Evolutionary conservation across 2,329 filamentous ascomycete genomes (phyloP).

Genomic region (Emergomyces pasteurianus): DNA sequence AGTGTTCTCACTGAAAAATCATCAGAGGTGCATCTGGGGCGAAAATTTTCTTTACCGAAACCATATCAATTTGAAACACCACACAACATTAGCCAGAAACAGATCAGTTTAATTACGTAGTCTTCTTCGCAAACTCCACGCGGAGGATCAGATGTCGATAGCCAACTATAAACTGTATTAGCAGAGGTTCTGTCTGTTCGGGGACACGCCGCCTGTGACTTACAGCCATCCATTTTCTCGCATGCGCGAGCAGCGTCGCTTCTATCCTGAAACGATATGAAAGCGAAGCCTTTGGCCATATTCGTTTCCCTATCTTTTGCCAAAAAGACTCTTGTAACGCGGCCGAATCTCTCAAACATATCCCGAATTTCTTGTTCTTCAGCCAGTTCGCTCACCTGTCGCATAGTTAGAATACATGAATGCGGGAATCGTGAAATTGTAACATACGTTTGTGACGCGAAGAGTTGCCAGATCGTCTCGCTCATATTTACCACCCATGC

Average conservation of each 20-base stretch:
- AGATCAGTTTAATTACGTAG: slow-evolving; percentile 16
- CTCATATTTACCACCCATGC: slow-evolving; percentile 89
- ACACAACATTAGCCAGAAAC: slow-evolving; percentile 5
- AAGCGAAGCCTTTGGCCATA: slow-evolving; percentile 94
- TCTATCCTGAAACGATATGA: slow-evolving; percentile 92
- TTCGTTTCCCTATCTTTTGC: slow-evolving; percentile 96
- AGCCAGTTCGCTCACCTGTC: slow-evolving; percentile 85
- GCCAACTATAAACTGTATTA: slow-evolving; percentile 28
- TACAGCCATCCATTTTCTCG: slow-evolving; percentile 93
- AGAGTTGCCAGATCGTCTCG: slow-evolving; percentile 93
- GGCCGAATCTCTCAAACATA: slow-evolving; percentile 95
- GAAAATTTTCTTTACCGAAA: slow-evolving; percentile 5
- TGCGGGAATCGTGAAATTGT: slow-evolving; percentile 1
- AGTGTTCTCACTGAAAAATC: not conserved
- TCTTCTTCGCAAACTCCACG: slow-evolving; percentile 41
- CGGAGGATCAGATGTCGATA: slow-evolving; percentile 42
- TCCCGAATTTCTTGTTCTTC: slow-evolving; percentile 92
- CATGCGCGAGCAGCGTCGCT: slow-evolving; percentile 82
- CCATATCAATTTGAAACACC: slow-evolving; percentile 5
- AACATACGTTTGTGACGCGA: slow-evolving; percentile 88
- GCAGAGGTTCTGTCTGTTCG: not conserved
- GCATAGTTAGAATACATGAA: slow-evolving; percentile 6
- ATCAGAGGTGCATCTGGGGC: not conserved
- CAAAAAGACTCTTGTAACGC: slow-evolving; percentile 92
- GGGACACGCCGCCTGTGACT: slow-evolving; percentile 19